These are phyloP conservation scores for Pinguiococcus pyrenoidosus DNA, from an alignment of 108 stramenopile genomes.

Conservation along the genomic window DNA sequence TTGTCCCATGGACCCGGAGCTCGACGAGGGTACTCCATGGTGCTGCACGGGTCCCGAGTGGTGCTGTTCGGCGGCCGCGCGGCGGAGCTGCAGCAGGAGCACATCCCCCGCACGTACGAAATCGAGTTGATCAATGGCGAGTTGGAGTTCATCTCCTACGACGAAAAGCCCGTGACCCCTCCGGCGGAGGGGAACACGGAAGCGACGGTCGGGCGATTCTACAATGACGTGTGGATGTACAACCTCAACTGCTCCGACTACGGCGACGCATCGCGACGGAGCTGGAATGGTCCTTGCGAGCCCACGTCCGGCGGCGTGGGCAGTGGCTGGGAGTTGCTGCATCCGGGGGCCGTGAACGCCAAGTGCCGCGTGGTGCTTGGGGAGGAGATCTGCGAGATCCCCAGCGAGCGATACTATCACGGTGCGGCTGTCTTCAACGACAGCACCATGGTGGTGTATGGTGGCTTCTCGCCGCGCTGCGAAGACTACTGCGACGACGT, in stretches of 20 bases:
- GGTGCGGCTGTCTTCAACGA: constrained; percentile 55
- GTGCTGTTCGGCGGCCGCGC: constrained; percentile 53
- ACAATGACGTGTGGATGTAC: constrained; percentile 67
- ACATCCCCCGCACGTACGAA: constrained; percentile 43
- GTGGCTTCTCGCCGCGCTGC: constrained; percentile 58
- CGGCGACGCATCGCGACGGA: constrained; percentile 4
- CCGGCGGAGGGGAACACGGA: background rate
- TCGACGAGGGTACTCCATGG: constrained; percentile 37
- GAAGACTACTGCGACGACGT: constrained; percentile 69
- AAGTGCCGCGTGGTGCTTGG: constrained; percentile 46
- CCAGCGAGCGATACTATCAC: constrained; percentile 55
- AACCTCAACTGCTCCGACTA: constrained; percentile 44
- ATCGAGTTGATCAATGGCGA: too few species aligned
- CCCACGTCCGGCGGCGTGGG: too few species aligned
- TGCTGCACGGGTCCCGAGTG: constrained; percentile 29
- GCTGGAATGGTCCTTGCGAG: constrained; percentile 33
- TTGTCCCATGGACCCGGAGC: constrained; percentile 31
- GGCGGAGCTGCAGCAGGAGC: constrained; percentile 35
- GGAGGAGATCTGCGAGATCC: constrained; percentile 42
- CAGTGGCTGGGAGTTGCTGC: constrained; percentile 47
- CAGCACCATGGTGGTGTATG: constrained; percentile 55
- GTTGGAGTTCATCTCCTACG: constrained; percentile 56
- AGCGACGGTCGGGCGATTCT: constrained; percentile 42
- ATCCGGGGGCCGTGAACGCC: constrained; percentile 50
- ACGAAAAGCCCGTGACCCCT: constrained; percentile 37